These are phyloP conservation scores for Suillus paluster DNA, from an alignment of 768 basidiomycete species.

Conservation along the genomic window DNA sequence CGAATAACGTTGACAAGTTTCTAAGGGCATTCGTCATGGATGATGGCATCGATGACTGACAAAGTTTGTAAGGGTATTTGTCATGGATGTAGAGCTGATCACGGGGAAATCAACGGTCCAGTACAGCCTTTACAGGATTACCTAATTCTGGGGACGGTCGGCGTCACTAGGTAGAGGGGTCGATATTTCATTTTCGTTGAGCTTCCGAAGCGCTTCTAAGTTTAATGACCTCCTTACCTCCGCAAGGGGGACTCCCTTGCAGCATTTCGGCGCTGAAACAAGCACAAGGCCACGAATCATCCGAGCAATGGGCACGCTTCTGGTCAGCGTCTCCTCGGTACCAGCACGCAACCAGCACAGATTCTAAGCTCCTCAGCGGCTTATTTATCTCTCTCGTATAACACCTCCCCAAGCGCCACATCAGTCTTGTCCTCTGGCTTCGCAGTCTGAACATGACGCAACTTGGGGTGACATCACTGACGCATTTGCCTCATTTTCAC, in stretches of 20 bases:
- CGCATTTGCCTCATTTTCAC: neutral
- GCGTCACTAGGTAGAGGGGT: no score
- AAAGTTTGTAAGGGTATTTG: neutral
- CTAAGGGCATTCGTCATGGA: no score
- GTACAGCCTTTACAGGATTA: no score
- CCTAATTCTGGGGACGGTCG: no score
- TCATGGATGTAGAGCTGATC: no score
- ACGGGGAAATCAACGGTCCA: no score
- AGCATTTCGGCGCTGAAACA: slow-evolving; percentile 15
- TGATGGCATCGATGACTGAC: no score
- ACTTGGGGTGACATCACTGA: neutral
- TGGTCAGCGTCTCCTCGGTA: slow-evolving; percentile 8
- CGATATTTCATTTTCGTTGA: no score
- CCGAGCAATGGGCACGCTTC: neutral
- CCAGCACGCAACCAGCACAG: neutral
- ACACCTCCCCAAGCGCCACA: neutral
- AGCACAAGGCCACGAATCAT: neutral
- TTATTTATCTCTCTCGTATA: neutral
- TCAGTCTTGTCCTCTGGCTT: slow-evolving; percentile 17
- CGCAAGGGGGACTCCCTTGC: neutral
- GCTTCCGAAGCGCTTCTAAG: no score
- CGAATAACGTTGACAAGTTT: no score
- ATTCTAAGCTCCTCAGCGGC: neutral
- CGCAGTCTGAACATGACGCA: slow-evolving; percentile 11
- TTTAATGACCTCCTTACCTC: neutral